phyloP scores from a whole-genome alignment of 805 yeast genomes.

The Tanozyma kutaoensis region DNA sequence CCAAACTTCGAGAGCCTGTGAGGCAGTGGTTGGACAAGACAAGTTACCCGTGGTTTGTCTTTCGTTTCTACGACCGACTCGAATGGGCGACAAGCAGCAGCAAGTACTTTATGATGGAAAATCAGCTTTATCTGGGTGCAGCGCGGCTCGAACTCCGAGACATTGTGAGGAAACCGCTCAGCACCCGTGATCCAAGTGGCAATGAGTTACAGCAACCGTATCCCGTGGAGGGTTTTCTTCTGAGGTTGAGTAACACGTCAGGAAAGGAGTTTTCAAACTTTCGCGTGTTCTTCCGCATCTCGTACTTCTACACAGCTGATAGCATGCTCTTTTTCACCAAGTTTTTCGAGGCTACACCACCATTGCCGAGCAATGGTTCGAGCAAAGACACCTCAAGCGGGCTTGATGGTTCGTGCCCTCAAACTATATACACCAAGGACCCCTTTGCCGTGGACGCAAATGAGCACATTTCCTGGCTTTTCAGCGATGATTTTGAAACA shows the following conservation, averaged over 20 bases:
- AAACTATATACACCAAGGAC: constrained; percentile 30
- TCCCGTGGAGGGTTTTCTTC: constrained; percentile 74
- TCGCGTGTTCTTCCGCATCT: constrained; percentile 35
- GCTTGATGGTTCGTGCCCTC: constrained; percentile 11
- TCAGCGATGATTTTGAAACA: constrained; percentile 26
- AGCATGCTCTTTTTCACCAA: constrained; percentile 46
- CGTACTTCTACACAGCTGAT: constrained; percentile 53
- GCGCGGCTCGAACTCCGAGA: constrained; percentile 49
- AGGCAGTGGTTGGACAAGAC: constrained; percentile 11
- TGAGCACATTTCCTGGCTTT: constrained; percentile 54
- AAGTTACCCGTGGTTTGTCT: constrained; percentile 33
- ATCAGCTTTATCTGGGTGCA: constrained; percentile 21
- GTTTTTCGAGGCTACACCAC: constrained; percentile 48
- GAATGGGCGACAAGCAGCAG: constrained; percentile 32
- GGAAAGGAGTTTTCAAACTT: constrained; percentile 28
- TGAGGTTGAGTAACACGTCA: constrained; percentile 36
- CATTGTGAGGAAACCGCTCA: constrained; percentile 24
- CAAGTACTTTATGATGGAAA: constrained; percentile 13
- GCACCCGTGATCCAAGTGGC: constrained; percentile 4
- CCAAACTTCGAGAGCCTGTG: neutral
- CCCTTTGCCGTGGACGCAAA: constrained; percentile 40
- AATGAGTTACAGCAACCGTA: constrained; percentile 36
- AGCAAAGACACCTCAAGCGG: constrained; percentile 5
- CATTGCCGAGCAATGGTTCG: constrained; percentile 26
- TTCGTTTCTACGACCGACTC: constrained; percentile 59